Evolutionary conservation across 768 basidiomycete species (phyloP).

Genomic region (Brasilioporus rufonigricans): DNA sequence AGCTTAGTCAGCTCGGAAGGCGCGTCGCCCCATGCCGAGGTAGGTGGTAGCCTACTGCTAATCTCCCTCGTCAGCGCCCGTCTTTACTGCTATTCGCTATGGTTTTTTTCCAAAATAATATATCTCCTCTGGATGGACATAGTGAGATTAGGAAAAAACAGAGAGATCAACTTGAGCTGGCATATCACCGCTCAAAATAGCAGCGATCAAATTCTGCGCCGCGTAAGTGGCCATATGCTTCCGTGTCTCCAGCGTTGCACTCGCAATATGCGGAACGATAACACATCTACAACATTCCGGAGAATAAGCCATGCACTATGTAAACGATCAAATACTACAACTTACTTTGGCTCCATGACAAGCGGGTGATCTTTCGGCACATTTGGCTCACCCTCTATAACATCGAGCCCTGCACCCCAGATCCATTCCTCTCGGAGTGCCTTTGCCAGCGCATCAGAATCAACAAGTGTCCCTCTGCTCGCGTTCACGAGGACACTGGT

Average conservation of each 20-base stretch:
- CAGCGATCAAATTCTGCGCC: constrained; percentile 53
- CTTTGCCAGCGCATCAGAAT: constrained; percentile 82
- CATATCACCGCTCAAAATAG: constrained; percentile 54
- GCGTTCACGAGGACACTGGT: constrained; percentile 83
- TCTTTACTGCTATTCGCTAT: neutral
- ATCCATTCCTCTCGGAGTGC: constrained; percentile 79
- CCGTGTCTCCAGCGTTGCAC: constrained; percentile 84
- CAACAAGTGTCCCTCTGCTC: constrained; percentile 82
- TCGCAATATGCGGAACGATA: constrained; percentile 88
- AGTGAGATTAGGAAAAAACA: constrained; percentile 3
- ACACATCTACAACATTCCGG: constrained; percentile 52
- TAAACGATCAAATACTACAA: constrained; percentile 2
- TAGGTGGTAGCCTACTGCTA: no score
- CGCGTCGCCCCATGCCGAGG: neutral
- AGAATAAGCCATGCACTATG: neutral
- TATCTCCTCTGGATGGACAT: neutral
- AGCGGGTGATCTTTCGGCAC: constrained; percentile 74
- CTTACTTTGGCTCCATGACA: constrained; percentile 70
- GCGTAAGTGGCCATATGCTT: constrained; percentile 78
- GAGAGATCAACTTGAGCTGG: constrained; percentile 47
- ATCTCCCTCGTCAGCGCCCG: neutral
- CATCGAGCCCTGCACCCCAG: constrained; percentile 91
- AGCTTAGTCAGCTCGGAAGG: constrained; percentile 13
- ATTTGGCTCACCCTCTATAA: constrained; percentile 89
- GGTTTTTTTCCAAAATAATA: neutral